Percentiles rank a stretch among this genome's conserved stretches.
These are phyloP conservation scores for Cronartium quercuum DNA, from an alignment of 1,284 basidiomycete genomes.

Conservation along the genomic window DNA sequence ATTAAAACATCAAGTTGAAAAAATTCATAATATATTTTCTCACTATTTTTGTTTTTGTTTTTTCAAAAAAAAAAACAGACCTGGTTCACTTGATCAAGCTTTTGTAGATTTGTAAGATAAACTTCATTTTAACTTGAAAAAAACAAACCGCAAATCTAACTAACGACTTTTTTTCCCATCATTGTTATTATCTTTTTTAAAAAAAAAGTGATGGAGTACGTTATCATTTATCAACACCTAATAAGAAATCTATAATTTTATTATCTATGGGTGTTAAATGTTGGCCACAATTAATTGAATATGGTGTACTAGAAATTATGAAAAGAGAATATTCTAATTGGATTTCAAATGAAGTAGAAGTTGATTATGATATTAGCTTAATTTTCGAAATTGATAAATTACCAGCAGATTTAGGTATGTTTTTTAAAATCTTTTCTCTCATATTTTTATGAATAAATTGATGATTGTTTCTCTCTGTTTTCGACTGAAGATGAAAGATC, in stretches of 20 bases:
- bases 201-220: constrained; percentile 97
- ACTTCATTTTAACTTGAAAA: neutral
- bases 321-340: constrained; percentile 75
- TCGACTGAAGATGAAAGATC: constrained; percentile 63
- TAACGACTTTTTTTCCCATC: neutral
- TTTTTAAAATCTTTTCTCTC: constrained; percentile 1
- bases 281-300: constrained; percentile 85
- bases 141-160: neutral
- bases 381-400: constrained; percentile 78
- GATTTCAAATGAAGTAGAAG: constrained; percentile 57
- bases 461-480: neutral
- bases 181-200: constrained; percentile 56
- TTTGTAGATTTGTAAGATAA: constrained; percentile 9
- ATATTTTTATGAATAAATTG: neutral
- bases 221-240: constrained; percentile 84
- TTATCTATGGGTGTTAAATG: constrained; percentile 92
- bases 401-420: constrained; percentile 71
- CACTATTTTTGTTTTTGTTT: neutral
- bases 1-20: no score
- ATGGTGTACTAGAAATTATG: constrained; percentile 76
- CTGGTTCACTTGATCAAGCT: constrained; percentile 8
- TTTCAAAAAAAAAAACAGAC: constrained; percentile 25
- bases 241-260: constrained; percentile 62
- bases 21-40: no score
- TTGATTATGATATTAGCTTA: constrained; percentile 83